Evolutionary conservation across 768 basidiomycete genomes (phyloP).

Genomic region (Artomyces pyxidatus): DNA sequence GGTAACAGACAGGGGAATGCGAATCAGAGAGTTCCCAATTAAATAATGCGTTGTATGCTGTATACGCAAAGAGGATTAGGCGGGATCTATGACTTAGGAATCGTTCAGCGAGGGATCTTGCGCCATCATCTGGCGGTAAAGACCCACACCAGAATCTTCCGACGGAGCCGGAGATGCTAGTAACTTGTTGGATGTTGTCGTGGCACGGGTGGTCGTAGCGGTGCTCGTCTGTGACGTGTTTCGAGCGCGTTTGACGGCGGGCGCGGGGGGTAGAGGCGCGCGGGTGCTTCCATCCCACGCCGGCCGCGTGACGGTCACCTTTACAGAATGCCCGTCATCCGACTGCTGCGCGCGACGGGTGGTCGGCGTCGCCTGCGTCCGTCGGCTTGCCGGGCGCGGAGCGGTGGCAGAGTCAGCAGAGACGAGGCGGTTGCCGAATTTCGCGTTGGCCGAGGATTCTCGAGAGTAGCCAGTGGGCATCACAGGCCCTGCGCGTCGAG

Average conservation of each 20-base stretch:
- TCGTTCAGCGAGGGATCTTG: constrained; percentile 60
- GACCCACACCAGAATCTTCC: constrained; percentile 76
- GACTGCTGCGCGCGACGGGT: constrained; percentile 38
- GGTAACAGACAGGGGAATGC: constrained; percentile 5
- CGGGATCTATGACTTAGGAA: constrained; percentile 9
- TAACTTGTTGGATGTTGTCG: constrained; percentile 33
- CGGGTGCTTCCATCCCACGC: constrained; percentile 63
- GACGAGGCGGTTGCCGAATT: constrained; percentile 81
- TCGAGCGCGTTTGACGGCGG: constrained; percentile 49
- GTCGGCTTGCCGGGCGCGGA: constrained; percentile 55
- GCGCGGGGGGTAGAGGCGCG: constrained; percentile 22
- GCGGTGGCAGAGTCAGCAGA: constrained; percentile 43
- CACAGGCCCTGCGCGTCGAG: constrained; percentile 32
- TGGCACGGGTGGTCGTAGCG: constrained; percentile 29
- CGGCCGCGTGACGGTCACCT: constrained; percentile 67
- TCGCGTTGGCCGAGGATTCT: constrained; percentile 85
- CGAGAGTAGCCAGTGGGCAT: constrained; percentile 55
- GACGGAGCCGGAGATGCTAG: constrained; percentile 67
- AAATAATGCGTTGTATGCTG: constrained; percentile 12
- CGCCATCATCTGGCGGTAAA: constrained; percentile 76
- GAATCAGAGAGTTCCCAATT: constrained; percentile 16
- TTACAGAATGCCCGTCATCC: constrained; percentile 57
- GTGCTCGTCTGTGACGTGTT: constrained; percentile 69
- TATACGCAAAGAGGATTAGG: constrained; percentile 17
- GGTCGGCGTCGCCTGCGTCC: constrained; percentile 39